Evolutionary conservation across 2,329 filamentous ascomycete species (phyloP).

Genomic region (Tolypocladium sp.): DNA sequence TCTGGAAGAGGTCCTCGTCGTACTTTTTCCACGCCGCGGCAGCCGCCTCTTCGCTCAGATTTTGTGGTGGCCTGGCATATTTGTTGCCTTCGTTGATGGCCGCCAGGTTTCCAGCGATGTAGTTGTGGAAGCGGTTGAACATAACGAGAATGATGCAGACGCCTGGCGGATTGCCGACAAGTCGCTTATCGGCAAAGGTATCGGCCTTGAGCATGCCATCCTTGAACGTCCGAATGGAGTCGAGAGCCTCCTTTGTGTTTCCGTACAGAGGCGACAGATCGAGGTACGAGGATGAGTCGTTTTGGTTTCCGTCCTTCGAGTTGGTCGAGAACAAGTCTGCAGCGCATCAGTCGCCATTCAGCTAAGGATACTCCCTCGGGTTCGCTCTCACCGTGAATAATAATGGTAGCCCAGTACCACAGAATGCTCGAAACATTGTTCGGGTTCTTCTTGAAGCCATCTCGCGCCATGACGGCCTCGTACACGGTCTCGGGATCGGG

Average conservation of each 20-base stretch:
- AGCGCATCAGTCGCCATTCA: background rate
- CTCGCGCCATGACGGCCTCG: constrained; percentile 48
- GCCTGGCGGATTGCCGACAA: constrained; percentile 63
- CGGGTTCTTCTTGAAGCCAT: constrained; percentile 47
- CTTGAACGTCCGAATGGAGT: constrained; percentile 59
- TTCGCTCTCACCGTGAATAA: constrained; percentile 52
- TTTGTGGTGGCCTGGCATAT: constrained; percentile 56
- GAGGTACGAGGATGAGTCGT: constrained; percentile 63
- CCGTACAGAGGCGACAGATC: constrained; percentile 66
- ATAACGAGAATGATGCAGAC: constrained; percentile 65
- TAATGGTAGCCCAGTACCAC: constrained; percentile 65
- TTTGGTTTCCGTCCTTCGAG: constrained; percentile 45
- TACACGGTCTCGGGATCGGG: constrained; percentile 59
- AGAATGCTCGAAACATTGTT: constrained; percentile 65
- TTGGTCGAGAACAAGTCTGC: constrained; percentile 64
- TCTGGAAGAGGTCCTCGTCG: constrained; percentile 74
- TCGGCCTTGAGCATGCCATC: constrained; percentile 67
- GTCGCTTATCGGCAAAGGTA: constrained; percentile 59
- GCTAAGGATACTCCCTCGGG: rapidly evolving
- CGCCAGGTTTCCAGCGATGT: constrained; percentile 69
- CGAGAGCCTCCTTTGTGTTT: constrained; percentile 56
- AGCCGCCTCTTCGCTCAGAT: constrained; percentile 38
- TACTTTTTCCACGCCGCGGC: constrained; percentile 54
- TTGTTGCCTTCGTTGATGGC: constrained; percentile 77
- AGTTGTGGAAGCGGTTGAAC: constrained; percentile 82